phyloP scores from a whole-genome alignment of 1,284 basidiomycete species.

The Anthracocystis setariae region DNA sequence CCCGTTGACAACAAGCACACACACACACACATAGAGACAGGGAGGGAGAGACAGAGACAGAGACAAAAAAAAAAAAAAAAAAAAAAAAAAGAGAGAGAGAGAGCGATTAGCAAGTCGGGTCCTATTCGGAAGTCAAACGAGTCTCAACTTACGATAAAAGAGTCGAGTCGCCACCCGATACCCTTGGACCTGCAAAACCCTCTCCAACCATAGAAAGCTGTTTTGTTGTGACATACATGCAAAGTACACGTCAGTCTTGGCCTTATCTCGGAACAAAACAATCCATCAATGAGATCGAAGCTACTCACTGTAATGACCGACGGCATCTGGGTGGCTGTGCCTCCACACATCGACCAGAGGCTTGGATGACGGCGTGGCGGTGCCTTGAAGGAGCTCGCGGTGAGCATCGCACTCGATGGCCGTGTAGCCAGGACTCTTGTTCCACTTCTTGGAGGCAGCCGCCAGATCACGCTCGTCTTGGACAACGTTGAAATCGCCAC shows the following conservation, averaged over 20 bases:
- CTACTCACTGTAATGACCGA: slow-evolving; percentile 73
- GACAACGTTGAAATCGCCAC: slow-evolving; percentile 88
- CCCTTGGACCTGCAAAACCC: slow-evolving; percentile 83
- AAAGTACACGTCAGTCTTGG: neutral
- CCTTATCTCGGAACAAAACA: neutral
- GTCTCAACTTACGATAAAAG: slow-evolving; percentile 70
- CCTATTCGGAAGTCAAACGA: too few species aligned
- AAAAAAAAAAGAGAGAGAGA: too few species aligned
- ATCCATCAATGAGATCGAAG: neutral
- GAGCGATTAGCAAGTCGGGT: too few species aligned
- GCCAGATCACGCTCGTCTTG: slow-evolving; percentile 69
- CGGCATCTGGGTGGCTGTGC: slow-evolving; percentile 74
- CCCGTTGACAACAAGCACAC: too few species aligned
- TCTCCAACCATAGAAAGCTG: slow-evolving; percentile 81
- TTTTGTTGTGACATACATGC: neutral
- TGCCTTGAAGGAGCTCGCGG: slow-evolving; percentile 62
- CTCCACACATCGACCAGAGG: slow-evolving; percentile 85
- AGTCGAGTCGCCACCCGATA: slow-evolving; percentile 86
- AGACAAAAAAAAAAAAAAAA: too few species aligned
- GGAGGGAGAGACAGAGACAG: too few species aligned
- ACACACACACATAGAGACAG: too few species aligned
- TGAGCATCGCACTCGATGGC: slow-evolving; percentile 73
- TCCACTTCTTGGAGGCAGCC: slow-evolving; percentile 69
- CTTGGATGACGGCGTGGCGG: slow-evolving; percentile 48
- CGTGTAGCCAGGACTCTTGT: slow-evolving; percentile 68